Percentiles rank a stretch among this genome's conserved stretches.
Evolutionary conservation across 202 grass and related monocot genomes (phyloP).

Genomic region (Carex arenaria): DNA sequence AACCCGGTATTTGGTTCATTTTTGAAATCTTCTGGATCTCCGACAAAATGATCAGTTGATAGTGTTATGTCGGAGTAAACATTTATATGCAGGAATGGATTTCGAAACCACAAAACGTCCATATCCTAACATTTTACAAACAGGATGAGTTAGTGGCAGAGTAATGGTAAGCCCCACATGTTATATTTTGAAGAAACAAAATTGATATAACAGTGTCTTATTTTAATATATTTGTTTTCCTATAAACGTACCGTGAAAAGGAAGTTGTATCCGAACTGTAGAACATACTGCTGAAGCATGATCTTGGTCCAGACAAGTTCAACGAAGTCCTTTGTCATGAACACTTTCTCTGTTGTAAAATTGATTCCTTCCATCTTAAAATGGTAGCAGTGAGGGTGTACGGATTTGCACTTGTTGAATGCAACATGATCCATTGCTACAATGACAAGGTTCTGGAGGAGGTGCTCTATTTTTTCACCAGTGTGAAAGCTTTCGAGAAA

Average conservation of each 20-base stretch:
- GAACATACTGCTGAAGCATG: conserved; percentile 44
- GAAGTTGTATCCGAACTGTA: conserved; percentile 71
- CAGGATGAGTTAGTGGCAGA: too few relatives aligned
- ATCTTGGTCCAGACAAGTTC: conserved; percentile 54
- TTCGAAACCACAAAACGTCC: conserved; percentile 69
- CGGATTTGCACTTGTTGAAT: conserved; percentile 30
- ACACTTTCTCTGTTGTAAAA: conserved; percentile 46
- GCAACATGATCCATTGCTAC: conserved; percentile 40
- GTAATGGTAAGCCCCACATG: too few relatives aligned
- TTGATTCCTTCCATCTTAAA: conserved; percentile 23
- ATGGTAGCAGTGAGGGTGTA: conserved; percentile 54
- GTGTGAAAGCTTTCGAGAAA: conserved; percentile 60
- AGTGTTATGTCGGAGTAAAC: conserved; percentile 35
- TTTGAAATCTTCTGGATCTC: conserved; percentile 16
- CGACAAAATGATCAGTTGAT: conserved; percentile 45
- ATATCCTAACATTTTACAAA: conserved; percentile 26
- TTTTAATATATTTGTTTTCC: too few relatives aligned
- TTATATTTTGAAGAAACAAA: too few relatives aligned
- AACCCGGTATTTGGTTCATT: conserved; percentile 59
- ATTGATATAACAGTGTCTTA: too few relatives aligned
- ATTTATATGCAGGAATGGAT: conserved; percentile 53
- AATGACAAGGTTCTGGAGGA: conserved; percentile 53
- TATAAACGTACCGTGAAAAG: conserved; percentile 44
- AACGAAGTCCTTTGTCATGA: conserved; percentile 59
- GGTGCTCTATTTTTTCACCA: conserved; percentile 38